Percentiles rank a stretch among this genome's conserved stretches.
phyloP scores from a whole-genome alignment of 2,329 filamentous ascomycete genomes.

The Thermothelomyces thermophilus region DNA sequence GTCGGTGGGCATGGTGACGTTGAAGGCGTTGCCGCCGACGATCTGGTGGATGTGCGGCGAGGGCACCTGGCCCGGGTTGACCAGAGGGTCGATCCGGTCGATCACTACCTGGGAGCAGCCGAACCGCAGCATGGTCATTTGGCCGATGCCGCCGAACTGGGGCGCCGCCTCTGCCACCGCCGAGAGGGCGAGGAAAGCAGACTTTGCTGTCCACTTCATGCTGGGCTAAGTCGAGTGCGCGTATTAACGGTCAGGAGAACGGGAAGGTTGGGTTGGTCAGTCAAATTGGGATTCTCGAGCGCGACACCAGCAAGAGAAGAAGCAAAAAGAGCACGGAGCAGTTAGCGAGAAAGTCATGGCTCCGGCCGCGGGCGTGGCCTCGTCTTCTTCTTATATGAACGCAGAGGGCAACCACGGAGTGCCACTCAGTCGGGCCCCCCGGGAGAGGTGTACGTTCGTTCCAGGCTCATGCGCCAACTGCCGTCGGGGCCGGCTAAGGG shows the following conservation, averaged over 20 bases:
- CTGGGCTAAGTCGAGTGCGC: not conserved
- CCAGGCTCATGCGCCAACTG: constrained; percentile 6
- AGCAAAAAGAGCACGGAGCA: not conserved
- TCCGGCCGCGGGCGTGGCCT: not conserved
- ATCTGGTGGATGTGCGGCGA: constrained; percentile 52
- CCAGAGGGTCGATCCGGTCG: constrained; percentile 32
- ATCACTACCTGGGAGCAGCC: constrained; percentile 46
- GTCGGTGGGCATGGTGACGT: constrained; percentile 35
- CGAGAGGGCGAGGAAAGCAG: constrained; percentile 26
- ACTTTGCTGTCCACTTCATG: constrained; percentile 29
- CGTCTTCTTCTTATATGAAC: constrained; percentile 4
- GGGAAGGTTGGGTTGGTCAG: not conserved
- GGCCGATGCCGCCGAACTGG: constrained; percentile 20
- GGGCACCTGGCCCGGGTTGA: constrained; percentile 40
- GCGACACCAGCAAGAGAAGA: constrained; percentile 1
- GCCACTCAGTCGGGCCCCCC: too few species aligned
- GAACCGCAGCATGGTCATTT: constrained; percentile 24
- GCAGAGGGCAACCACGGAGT: not conserved
- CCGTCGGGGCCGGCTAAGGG: not conserved
- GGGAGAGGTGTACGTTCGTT: too few species aligned
- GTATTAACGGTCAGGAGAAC: not conserved
- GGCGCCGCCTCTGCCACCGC: constrained; percentile 28
- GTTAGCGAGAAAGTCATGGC: not conserved
- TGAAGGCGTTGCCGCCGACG: constrained; percentile 44
- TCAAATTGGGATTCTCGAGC: not conserved